Percentiles rank a stretch among this genome's conserved stretches.
Conservation (phyloP, 345 rosid species). For the Excoecaria cochinchinensis region DNA sequence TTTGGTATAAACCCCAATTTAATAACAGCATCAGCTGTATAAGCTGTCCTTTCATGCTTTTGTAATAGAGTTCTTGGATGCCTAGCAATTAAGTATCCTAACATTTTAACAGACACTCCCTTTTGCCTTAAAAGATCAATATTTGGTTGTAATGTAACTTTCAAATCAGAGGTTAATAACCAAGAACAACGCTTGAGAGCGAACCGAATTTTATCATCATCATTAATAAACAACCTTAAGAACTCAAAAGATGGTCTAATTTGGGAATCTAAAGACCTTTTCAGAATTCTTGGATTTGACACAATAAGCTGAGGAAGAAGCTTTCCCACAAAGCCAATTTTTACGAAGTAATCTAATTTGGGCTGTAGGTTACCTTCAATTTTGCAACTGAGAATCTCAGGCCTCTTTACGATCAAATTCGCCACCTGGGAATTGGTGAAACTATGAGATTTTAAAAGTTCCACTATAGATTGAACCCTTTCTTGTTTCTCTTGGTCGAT, state of each 20-base stretch:
- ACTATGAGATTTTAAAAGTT: slow-evolving; percentile 18
- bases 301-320: slow-evolving; percentile 19
- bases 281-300: slow-evolving; percentile 11
- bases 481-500: slow-evolving; percentile 3
- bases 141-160: slow-evolving; percentile 17
- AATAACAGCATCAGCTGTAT: slow-evolving; percentile 14
- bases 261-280: slow-evolving; percentile 12
- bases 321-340: slow-evolving; percentile 19
- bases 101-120: slow-evolving; percentile 13
- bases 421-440: slow-evolving; percentile 21
- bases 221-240: slow-evolving; percentile 8
- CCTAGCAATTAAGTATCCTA: background rate
- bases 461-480: slow-evolving; percentile 11
- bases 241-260: slow-evolving; percentile 24
- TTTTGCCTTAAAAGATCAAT: slow-evolving; percentile 16
- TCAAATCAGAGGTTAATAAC: slow-evolving; percentile 8
- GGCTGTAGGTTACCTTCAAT: slow-evolving; percentile 10
- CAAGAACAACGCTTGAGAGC: slow-evolving; percentile 21
- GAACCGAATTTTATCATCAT: slow-evolving; percentile 7
- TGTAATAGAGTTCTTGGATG: slow-evolving; percentile 10
- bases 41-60: slow-evolving; percentile 9
- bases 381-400: slow-evolving; percentile 8
- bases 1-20: slow-evolving; percentile 18
- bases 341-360: slow-evolving; percentile 21
- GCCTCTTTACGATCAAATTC: slow-evolving; percentile 19